Evolutionary conservation across 1,284 basidiomycete genomes (phyloP).

Genomic region (Hemileia vastatrix): DNA sequence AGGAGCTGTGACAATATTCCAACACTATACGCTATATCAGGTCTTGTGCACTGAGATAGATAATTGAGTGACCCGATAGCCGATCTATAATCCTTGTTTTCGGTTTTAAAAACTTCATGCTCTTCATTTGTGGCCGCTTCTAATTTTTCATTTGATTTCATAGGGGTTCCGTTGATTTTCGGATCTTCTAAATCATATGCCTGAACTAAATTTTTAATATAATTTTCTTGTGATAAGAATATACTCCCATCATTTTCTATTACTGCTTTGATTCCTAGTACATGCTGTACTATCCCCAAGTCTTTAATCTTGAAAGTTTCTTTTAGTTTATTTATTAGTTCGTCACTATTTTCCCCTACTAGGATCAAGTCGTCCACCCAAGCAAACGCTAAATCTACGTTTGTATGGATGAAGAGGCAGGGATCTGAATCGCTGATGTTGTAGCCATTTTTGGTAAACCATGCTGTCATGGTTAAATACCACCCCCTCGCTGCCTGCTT

Average conservation of each 20-base stretch:
- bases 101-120: background rate
- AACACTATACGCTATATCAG: constrained; percentile 15
- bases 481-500: background rate
- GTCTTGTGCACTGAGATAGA: constrained; percentile 16
- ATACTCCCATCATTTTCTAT: background rate
- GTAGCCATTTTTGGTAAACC: background rate
- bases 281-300: constrained; percentile 5
- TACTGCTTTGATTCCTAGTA: constrained; percentile 12
- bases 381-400: background rate
- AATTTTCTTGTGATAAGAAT: background rate
- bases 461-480: background rate
- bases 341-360: constrained; percentile 2
- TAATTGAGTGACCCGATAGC: constrained; percentile 14
- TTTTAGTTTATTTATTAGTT: background rate
- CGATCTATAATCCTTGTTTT: constrained; percentile 6
- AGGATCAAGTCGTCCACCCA: constrained; percentile 16
- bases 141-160: constrained; percentile 12
- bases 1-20: constrained; percentile 17
- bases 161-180: constrained; percentile 11
- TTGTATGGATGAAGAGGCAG: background rate
- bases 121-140: constrained; percentile 13
- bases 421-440: background rate
- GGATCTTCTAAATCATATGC: constrained; percentile 9
- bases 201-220: background rate
- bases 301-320: constrained; percentile 17